These are phyloP conservation scores for Stygiomarasmius scandens DNA, from an alignment of 1,284 basidiomycete genomes.

Conservation along the genomic window DNA sequence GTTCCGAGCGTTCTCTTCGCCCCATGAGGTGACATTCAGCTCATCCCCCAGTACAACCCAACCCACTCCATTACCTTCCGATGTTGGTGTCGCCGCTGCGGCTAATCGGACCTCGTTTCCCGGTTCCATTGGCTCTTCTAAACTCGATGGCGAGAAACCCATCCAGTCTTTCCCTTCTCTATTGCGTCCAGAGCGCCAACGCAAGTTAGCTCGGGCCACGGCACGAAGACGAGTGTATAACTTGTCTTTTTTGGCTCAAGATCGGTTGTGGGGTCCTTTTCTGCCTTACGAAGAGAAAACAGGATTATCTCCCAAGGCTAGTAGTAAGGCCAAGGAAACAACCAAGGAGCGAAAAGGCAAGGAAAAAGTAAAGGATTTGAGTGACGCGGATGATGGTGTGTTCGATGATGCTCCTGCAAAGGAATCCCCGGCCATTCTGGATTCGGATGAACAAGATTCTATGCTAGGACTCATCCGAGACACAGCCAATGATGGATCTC, in stretches of 20 bases:
- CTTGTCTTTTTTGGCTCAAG: slow-evolving; percentile 38
- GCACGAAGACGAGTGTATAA: slow-evolving; percentile 36
- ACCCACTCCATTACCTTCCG: too few relatives aligned
- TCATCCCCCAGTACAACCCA: too few relatives aligned
- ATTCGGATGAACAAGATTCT: not conserved
- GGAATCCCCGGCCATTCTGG: too few relatives aligned
- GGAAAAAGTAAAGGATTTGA: too few relatives aligned
- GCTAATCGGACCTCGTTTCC: too few relatives aligned
- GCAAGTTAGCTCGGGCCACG: slow-evolving; percentile 9
- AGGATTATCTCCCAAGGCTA: not conserved
- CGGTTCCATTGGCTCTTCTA: too few relatives aligned
- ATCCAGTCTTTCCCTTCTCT: too few relatives aligned
- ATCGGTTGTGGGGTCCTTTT: slow-evolving; percentile 44
- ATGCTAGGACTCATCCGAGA: too few relatives aligned
- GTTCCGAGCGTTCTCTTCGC: slow-evolving; percentile 19
- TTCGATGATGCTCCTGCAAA: not conserved
- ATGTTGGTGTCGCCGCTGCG: too few relatives aligned
- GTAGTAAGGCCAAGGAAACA: slow-evolving; percentile 2
- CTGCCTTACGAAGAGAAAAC: slow-evolving; percentile 18
- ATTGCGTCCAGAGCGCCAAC: not conserved
- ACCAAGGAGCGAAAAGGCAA: not conserved
- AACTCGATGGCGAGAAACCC: too few relatives aligned
- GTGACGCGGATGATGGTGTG: not conserved
- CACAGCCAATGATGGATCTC: not conserved
- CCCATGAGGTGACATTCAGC: too few relatives aligned